A percentile compares a stretch with the other conserved stretches of the same genome.
phyloP scores from a whole-genome alignment of 2,329 filamentous ascomycete species.

The Coleophoma cylindrospora region DNA sequence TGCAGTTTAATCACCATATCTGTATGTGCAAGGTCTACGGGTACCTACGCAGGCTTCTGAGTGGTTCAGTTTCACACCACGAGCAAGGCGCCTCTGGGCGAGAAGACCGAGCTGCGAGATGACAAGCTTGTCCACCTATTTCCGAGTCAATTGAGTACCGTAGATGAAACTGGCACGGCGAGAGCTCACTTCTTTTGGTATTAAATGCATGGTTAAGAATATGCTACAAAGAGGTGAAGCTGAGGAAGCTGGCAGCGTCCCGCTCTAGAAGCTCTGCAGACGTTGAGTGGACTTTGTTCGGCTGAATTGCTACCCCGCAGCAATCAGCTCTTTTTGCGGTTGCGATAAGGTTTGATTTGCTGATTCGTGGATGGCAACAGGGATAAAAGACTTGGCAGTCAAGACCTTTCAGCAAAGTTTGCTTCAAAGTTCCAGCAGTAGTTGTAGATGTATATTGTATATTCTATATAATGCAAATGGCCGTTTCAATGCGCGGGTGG shows the following conservation, averaged over 20 bases:
- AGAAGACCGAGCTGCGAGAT: constrained; percentile 85
- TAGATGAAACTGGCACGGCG: background rate
- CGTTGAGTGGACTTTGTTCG: constrained; percentile 2
- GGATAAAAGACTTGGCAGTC: background rate
- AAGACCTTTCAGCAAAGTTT: too few species aligned
- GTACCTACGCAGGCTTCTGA: constrained; percentile 70
- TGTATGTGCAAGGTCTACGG: constrained; percentile 16
- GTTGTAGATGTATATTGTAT: too few species aligned
- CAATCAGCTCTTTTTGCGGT: background rate
- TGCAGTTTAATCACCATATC: constrained; percentile 5
- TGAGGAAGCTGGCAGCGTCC: too few species aligned
- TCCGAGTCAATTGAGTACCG: constrained; percentile 3
- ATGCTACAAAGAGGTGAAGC: too few species aligned
- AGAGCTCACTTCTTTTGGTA: constrained; percentile 41
- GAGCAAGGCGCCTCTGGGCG: constrained; percentile 80
- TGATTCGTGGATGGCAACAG: background rate
- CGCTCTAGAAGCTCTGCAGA: background rate
- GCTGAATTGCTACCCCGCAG: background rate
- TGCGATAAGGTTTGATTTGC: background rate
- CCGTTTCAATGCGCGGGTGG: too few species aligned
- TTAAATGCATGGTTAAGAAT: constrained; percentile 36
- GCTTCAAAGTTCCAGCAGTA: too few species aligned
- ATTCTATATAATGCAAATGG: too few species aligned
- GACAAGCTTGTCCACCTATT: constrained; percentile 89
- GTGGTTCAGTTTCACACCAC: constrained; percentile 86